These are phyloP conservation scores for Ploettnerulaceae sp. DNA, from an alignment of 2,329 filamentous ascomycete species.

Conservation along the genomic window DNA sequence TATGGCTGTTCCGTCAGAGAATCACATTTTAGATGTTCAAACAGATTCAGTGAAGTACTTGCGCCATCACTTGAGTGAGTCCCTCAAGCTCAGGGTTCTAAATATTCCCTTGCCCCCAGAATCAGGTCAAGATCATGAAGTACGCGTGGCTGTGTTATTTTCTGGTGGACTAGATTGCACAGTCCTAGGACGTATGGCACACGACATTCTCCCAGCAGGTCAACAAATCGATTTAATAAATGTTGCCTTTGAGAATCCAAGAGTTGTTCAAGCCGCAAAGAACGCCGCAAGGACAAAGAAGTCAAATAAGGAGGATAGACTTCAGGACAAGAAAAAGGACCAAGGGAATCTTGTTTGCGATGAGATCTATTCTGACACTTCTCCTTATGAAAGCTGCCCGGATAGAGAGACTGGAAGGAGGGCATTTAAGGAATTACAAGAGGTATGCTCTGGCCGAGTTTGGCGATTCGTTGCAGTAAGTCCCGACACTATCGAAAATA, in stretches of 20 bases:
- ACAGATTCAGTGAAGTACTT: constrained; percentile 51
- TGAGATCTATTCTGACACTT: neutral
- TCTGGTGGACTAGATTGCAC: constrained; percentile 94
- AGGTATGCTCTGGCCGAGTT: constrained; percentile 60
- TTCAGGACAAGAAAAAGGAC: neutral
- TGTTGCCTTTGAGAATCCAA: constrained; percentile 93
- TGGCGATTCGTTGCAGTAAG: constrained; percentile 80
- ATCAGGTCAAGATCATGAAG: constrained; percentile 34
- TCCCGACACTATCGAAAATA: neutral
- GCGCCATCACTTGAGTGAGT: constrained; percentile 50
- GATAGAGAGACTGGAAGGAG: constrained; percentile 83
- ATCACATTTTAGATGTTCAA: constrained; percentile 33
- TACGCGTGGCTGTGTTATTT: constrained; percentile 74
- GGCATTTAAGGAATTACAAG: constrained; percentile 69
- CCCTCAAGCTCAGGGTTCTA: constrained; percentile 59
- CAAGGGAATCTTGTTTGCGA: neutral
- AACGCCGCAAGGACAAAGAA: constrained; percentile 34
- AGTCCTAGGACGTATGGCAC: constrained; percentile 72
- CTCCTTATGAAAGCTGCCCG: constrained; percentile 75
- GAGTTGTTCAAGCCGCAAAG: constrained; percentile 55
- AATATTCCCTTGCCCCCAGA: constrained; percentile 57
- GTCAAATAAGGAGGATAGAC: constrained; percentile 1
- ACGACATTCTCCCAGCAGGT: constrained; percentile 64
- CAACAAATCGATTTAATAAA: constrained; percentile 86
- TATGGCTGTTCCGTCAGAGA: constrained; percentile 36